Conservation (phyloP, 352 stramenopile genomes). For the Poterioochromonas sp. region DNA sequence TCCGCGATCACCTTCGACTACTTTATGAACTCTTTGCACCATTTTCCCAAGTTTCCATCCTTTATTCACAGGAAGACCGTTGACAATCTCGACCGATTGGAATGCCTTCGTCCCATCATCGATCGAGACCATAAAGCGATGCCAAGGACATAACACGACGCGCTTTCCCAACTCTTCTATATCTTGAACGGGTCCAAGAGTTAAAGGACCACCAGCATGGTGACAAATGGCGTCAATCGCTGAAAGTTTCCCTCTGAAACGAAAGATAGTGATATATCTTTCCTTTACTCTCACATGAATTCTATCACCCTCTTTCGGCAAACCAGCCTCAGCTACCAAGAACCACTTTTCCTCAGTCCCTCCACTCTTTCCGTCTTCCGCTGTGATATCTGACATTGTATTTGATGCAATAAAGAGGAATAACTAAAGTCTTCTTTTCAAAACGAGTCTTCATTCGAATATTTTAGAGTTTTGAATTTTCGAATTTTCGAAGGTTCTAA, state of each 20-base stretch:
- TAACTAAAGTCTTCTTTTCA: too few species aligned
- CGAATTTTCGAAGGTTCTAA: too few species aligned
- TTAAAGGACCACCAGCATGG: conserved; percentile 15
- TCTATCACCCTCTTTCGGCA: neutral
- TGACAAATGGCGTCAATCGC: conserved; percentile 19
- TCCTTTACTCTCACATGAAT: conserved; percentile 6
- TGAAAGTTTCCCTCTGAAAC: neutral
- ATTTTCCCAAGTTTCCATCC: conserved; percentile 25
- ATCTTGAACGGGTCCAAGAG: neutral
- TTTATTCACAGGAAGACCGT: neutral
- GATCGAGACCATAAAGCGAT: conserved; percentile 22
- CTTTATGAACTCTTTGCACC: neutral
- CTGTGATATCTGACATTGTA: too few species aligned
- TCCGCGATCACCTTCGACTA: neutral
- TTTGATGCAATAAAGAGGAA: too few species aligned
- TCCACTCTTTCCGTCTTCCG: too few species aligned
- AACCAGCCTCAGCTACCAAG: neutral
- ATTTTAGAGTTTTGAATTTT: too few species aligned
- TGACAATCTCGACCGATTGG: neutral
- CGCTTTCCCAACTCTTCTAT: conserved; percentile 6
- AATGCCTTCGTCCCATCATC: conserved; percentile 7
- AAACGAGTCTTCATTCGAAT: too few species aligned
- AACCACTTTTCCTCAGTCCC: too few species aligned
- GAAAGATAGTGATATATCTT: conserved; percentile 6
- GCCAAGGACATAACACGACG: conserved; percentile 26